phyloP scores from a whole-genome alignment of 2,329 filamentous ascomycete species.

The Colletotrichum aenigma region DNA sequence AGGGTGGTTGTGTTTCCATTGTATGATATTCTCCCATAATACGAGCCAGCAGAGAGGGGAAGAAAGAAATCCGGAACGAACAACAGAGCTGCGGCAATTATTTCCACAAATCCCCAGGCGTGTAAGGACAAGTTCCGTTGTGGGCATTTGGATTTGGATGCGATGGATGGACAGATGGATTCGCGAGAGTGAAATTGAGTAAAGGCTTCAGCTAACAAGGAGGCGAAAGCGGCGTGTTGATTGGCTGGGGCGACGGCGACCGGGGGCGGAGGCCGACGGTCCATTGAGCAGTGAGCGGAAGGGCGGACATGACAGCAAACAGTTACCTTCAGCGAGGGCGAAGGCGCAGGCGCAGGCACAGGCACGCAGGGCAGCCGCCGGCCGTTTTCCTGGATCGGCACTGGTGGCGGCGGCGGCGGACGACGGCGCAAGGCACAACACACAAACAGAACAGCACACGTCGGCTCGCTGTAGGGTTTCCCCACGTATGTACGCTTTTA shows the following conservation, averaged over 20 bases:
- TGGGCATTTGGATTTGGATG: neutral
- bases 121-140: conserved; percentile 15
- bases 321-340: neutral
- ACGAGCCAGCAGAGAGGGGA: neutral
- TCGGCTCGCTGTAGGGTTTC: neutral
- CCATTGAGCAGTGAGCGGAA: neutral
- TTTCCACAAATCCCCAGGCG: neutral
- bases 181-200: conserved; percentile 1
- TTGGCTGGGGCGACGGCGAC: neutral
- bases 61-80: neutral
- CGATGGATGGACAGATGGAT: neutral
- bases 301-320: neutral
- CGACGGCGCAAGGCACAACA: neutral
- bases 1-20: neutral
- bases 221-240: neutral
- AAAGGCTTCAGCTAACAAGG: conserved; percentile 4
- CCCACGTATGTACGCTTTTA: neutral
- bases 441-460: neutral
- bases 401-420: neutral
- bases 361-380: neutral
- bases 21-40: conserved; percentile 5
- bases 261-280: neutral
- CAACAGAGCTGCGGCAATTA: conserved; percentile 9
- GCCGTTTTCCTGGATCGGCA: conserved; percentile 3
- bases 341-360: neutral